Percentiles rank a stretch among this genome's conserved stretches.
Evolutionary conservation across 2,329 filamentous ascomycete genomes (phyloP).

Genomic region (Fusarium sp.): DNA sequence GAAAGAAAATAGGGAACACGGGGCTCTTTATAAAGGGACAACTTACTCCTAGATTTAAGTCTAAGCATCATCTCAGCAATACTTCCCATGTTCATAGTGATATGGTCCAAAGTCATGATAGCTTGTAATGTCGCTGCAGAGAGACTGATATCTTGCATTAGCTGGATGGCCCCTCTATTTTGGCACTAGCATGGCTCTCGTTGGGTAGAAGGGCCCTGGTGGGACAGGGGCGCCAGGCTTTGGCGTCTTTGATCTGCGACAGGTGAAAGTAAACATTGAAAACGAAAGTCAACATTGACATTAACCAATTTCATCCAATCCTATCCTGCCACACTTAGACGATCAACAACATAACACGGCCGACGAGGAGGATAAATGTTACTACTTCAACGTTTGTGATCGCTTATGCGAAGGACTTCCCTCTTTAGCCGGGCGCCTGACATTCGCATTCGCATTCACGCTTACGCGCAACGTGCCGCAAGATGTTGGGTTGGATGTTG

Average conservation of each 20-base stretch:
- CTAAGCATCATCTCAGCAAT: neutral
- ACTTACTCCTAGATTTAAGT: neutral
- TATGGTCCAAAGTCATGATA: neutral
- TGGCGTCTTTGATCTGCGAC: slow-evolving; percentile 12
- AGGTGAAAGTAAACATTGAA: slow-evolving; percentile 34
- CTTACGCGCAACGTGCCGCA: slow-evolving; percentile 11
- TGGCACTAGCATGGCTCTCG: slow-evolving; percentile 3
- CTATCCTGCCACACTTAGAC: slow-evolving; percentile 15
- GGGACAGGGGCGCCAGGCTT: slow-evolving; percentile 11
- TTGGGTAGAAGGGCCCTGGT: neutral
- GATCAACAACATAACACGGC: slow-evolving; percentile 2
- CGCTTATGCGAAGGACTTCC: slow-evolving; percentile 12
- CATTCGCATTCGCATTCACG: neutral
- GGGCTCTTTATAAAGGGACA: neutral
- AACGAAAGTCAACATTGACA: slow-evolving; percentile 31
- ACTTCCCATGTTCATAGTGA: neutral
- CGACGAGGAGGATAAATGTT: slow-evolving; percentile 21
- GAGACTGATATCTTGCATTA: neutral
- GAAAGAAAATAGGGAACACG: neutral
- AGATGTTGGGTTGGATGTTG: slow-evolving; percentile 69
- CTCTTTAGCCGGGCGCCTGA: neutral
- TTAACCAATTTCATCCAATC: slow-evolving; percentile 17
- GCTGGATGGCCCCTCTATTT: neutral
- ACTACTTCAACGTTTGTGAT: slow-evolving; percentile 10
- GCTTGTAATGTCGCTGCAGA: neutral